A percentile compares a stretch with the other conserved stretches of the same genome.
These are phyloP conservation scores for Leishmania braziliensis DNA, from an alignment of 208 protist genomes.

Conservation along the genomic window DNA sequence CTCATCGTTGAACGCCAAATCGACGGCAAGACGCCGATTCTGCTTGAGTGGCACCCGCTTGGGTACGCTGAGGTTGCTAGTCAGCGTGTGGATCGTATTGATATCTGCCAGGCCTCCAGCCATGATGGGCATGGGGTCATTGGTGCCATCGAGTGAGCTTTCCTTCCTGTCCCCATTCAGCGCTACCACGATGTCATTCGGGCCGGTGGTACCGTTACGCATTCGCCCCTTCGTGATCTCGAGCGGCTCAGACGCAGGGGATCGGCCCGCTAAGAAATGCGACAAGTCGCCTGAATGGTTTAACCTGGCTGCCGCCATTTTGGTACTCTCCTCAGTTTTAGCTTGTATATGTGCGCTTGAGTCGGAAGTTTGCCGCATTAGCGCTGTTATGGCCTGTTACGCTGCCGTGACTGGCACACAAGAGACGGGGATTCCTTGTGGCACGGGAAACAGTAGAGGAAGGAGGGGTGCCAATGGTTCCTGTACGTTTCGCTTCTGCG, in stretches of 20 bases:
- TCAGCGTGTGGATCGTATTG: background rate
- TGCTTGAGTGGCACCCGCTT: background rate
- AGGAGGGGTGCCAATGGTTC: background rate
- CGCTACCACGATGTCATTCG: background rate
- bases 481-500: background rate
- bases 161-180: background rate
- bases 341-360: background rate
- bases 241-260: background rate
- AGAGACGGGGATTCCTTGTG: background rate
- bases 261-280: background rate
- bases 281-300: background rate
- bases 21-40: constrained; percentile 23
- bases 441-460: background rate
- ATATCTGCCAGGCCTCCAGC: background rate
- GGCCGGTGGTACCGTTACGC: background rate
- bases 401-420: background rate
- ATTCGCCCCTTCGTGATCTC: background rate
- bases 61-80: background rate
- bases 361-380: background rate
- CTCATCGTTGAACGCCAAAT: constrained; percentile 32
- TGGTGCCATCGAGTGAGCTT: background rate
- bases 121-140: background rate
- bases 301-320: background rate
- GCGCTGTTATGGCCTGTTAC: background rate
- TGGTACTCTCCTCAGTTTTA: background rate